Evolutionary conservation across 176 grass and related monocot species (phyloP).

Genomic region (Paspalum notatum): DNA sequence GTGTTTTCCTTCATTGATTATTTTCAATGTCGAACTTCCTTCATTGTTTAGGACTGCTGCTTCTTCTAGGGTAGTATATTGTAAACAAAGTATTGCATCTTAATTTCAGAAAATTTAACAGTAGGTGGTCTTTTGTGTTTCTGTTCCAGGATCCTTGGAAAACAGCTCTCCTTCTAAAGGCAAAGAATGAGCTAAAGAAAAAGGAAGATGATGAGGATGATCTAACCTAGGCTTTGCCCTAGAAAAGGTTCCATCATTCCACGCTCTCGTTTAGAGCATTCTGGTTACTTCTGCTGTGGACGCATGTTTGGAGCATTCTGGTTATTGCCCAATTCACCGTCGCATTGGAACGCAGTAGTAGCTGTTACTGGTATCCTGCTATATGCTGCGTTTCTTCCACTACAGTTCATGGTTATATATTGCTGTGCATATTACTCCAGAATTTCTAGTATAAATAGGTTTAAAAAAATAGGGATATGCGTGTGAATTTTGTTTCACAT

Average conservation of each 20-base stretch:
- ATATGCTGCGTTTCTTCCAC: neutral
- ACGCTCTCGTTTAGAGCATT: neutral
- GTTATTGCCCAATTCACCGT: neutral
- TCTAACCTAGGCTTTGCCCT: constrained; percentile 64
- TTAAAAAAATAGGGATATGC: neutral
- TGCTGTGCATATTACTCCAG: neutral
- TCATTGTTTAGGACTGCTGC: neutral
- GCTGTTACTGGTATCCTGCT: neutral
- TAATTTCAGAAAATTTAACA: neutral
- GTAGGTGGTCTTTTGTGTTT: neutral
- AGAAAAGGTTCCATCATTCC: constrained; percentile 35
- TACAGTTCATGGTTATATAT: neutral
- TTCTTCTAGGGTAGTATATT: neutral
- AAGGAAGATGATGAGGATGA: constrained; percentile 85
- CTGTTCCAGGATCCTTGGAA: constrained; percentile 85
- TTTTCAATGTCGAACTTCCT: neutral
- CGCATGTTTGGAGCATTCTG: neutral
- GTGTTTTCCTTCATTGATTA: neutral
- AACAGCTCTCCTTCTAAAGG: constrained; percentile 83
- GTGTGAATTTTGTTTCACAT: neutral
- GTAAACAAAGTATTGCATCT: neutral
- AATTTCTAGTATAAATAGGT: neutral
- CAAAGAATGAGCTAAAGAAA: constrained; percentile 81
- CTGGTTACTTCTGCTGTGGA: neutral
- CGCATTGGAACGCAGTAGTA: neutral